Evolutionary conservation across 306 rosid genomes (phyloP).

Genomic region (Sicyos baderoa): DNA sequence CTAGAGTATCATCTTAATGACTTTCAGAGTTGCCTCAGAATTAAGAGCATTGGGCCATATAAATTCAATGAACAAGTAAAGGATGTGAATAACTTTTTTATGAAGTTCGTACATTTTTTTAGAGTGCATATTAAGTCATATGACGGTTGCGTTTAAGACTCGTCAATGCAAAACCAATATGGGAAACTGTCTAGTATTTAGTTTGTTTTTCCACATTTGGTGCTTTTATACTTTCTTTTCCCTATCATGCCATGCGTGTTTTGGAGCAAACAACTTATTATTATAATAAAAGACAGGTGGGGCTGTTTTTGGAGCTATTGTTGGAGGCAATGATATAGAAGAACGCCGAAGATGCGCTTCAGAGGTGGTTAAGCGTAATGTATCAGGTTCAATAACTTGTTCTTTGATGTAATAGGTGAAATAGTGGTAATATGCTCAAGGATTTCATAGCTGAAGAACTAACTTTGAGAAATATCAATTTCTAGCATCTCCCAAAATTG

Average conservation of each 20-base stretch:
- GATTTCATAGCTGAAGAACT: not conserved
- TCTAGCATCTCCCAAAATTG: not conserved
- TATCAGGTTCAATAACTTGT: slow-evolving; percentile 49
- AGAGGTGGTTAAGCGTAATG: slow-evolving; percentile 67
- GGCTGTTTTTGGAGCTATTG: slow-evolving; percentile 73
- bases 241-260: not conserved
- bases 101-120: not conserved
- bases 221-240: not conserved
- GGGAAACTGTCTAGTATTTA: not conserved
- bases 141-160: not conserved
- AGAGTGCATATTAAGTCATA: not conserved
- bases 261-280: slow-evolving; percentile 9
- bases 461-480: slow-evolving; percentile 6
- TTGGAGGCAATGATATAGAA: slow-evolving; percentile 65
- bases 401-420: not conserved
- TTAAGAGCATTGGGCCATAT: not conserved
- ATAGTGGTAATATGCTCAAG: not conserved
- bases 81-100: not conserved
- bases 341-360: slow-evolving; percentile 77
- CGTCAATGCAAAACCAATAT: not conserved
- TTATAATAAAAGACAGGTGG: slow-evolving; percentile 53
- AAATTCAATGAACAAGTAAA: not conserved
- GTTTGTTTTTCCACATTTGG: not conserved
- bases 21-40: not conserved
- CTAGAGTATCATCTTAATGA: not conserved